Conservation (phyloP, 2,329 filamentous ascomycete genomes). For the Fusarium sp. region DNA sequence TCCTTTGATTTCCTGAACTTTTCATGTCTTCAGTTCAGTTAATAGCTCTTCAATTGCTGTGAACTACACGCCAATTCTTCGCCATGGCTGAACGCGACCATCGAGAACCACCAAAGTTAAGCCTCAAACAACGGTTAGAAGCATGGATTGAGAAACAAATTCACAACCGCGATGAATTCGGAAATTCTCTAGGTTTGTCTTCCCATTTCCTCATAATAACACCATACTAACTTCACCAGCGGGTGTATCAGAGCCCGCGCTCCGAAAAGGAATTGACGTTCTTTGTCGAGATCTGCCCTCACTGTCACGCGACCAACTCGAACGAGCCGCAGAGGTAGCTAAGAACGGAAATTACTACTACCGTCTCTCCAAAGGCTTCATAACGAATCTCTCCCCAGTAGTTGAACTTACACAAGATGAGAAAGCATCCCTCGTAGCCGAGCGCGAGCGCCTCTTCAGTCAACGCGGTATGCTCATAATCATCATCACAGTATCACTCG, state of each 20-base stretch:
- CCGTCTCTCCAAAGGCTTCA: background rate
- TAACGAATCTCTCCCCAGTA: background rate
- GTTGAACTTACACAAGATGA: background rate
- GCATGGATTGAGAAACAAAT: constrained; percentile 17
- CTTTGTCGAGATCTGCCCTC: constrained; percentile 6
- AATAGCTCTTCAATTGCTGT: background rate
- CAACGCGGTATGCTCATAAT: constrained; percentile 32
- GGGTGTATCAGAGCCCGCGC: background rate
- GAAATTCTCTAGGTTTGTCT: background rate
- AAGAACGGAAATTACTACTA: constrained; percentile 25
- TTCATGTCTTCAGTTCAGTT: background rate
- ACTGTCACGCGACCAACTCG: background rate
- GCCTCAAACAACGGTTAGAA: background rate
- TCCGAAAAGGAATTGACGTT: background rate
- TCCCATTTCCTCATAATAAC: background rate
- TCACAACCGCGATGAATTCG: constrained; percentile 14
- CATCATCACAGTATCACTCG: constrained; percentile 52
- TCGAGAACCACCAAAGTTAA: background rate
- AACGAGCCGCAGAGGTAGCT: constrained; percentile 19
- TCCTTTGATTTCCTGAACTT: background rate
- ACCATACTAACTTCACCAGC: background rate
- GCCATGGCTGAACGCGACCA: constrained; percentile 1
- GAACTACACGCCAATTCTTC: background rate
- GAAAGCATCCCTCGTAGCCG: constrained; percentile 7
- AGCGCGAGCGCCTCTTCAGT: constrained; percentile 47